phyloP scores from a whole-genome alignment of 805 yeast genomes.

The Zygoascus flipseniorum region DNA sequence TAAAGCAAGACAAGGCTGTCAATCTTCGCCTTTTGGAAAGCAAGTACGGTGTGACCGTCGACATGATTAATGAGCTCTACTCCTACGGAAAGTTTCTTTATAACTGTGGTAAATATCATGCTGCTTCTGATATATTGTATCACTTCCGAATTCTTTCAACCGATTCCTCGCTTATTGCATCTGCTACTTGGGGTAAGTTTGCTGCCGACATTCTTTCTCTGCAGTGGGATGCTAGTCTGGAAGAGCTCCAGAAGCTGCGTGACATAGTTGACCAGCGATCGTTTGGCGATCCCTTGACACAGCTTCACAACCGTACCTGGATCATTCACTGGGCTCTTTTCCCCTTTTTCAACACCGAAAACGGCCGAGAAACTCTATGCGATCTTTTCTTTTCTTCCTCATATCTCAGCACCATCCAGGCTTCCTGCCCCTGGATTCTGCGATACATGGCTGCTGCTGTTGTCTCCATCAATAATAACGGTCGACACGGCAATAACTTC shows the following conservation, averaged over 20 bases:
- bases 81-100: conserved; percentile 56
- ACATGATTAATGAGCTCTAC: conserved; percentile 42
- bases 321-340: conserved; percentile 61
- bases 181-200: conserved; percentile 64
- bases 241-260: conserved; percentile 46
- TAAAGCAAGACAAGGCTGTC: conserved; percentile 48
- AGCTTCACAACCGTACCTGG: conserved; percentile 59
- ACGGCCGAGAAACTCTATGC: conserved; percentile 44
- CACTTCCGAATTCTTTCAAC: conserved; percentile 50
- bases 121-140: conserved; percentile 49
- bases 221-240: conserved; percentile 45
- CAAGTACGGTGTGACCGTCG: conserved; percentile 35
- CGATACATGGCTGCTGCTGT: conserved; percentile 61
- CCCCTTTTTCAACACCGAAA: conserved; percentile 47
- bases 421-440: conserved; percentile 63
- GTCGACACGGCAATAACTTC: conserved; percentile 26
- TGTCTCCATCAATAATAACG: conserved; percentile 22
- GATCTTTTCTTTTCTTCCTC: conserved; percentile 53
- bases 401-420: conserved; percentile 58
- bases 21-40: conserved; percentile 41
- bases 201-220: conserved; percentile 49
- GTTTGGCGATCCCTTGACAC: conserved; percentile 39
- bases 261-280: conserved; percentile 52
- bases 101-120: conserved; percentile 53
- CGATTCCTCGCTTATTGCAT: conserved; percentile 40